Conservation (phyloP, 2,329 filamentous ascomycete species). For the Fusarium oligoseptatum region DNA sequence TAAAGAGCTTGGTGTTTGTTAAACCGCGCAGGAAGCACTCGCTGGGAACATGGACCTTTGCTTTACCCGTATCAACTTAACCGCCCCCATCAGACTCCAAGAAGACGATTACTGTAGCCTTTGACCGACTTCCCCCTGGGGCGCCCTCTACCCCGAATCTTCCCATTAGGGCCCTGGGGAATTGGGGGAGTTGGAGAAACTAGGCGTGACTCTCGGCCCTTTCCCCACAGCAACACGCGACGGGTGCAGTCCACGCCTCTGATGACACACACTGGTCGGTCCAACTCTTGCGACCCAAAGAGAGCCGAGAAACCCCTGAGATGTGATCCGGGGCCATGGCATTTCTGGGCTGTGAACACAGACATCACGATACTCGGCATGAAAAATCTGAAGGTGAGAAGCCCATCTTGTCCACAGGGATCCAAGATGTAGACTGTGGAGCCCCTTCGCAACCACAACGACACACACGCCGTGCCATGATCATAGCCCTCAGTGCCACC, state of each 20-base stretch:
- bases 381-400: background rate
- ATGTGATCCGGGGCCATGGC: background rate
- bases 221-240: constrained; percentile 43
- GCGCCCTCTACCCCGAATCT: constrained; percentile 34
- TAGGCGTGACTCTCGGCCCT: constrained; percentile 41
- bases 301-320: background rate
- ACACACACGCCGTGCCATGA: constrained; percentile 17
- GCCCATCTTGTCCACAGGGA: background rate
- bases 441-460: background rate
- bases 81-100: constrained; percentile 15
- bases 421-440: constrained; percentile 11
- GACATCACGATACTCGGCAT: constrained; percentile 10
- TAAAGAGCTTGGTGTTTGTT: background rate
- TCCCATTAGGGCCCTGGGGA: constrained; percentile 23
- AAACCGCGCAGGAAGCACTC: constrained; percentile 2
- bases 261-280: constrained; percentile 24
- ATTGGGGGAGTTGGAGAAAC: constrained; percentile 25
- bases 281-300: constrained; percentile 7
- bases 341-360: background rate
- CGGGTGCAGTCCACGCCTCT: constrained; percentile 8
- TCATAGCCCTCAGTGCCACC: constrained; percentile 20
- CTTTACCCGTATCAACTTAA: background rate
- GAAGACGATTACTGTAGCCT: constrained; percentile 1
- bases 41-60: background rate
- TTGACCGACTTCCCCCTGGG: background rate